Evolutionary conservation across 1,284 basidiomycete species (phyloP).

Genomic region (Chiua sp.): DNA sequence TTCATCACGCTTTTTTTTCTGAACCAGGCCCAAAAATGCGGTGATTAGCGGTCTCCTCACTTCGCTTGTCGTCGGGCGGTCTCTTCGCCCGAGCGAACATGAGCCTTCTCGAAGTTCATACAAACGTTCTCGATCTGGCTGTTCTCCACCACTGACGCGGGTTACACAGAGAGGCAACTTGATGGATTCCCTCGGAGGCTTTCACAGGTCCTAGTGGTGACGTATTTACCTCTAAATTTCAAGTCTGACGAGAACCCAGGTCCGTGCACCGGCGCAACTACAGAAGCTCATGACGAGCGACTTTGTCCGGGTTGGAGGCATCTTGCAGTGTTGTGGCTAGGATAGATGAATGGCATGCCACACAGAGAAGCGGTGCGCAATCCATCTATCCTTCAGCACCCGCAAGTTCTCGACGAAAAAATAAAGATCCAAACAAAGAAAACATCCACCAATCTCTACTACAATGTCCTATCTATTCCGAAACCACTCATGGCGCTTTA

Average conservation of each 20-base stretch:
- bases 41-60: conserved; percentile 1
- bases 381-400: neutral
- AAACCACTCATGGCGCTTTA: too few species aligned
- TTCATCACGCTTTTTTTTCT: neutral
- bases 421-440: neutral
- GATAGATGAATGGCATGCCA: neutral
- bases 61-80: neutral
- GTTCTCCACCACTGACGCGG: conserved; percentile 4
- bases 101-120: conserved; percentile 6
- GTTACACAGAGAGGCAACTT: neutral
- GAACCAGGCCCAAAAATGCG: neutral
- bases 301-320: too few species aligned
- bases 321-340: neutral
- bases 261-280: neutral
- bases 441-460: neutral
- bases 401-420: neutral
- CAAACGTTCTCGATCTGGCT: neutral
- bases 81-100: neutral
- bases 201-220: neutral
- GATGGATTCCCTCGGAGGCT: neutral
- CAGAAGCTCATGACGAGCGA: neutral
- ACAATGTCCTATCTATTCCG: too few species aligned
- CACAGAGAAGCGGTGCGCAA: neutral
- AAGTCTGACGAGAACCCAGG: too few species aligned
- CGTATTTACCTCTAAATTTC: neutral